Base-by-base conservation (phyloP, 2,329 filamentous ascomycete species). In the Aspergillus sp. region DNA sequence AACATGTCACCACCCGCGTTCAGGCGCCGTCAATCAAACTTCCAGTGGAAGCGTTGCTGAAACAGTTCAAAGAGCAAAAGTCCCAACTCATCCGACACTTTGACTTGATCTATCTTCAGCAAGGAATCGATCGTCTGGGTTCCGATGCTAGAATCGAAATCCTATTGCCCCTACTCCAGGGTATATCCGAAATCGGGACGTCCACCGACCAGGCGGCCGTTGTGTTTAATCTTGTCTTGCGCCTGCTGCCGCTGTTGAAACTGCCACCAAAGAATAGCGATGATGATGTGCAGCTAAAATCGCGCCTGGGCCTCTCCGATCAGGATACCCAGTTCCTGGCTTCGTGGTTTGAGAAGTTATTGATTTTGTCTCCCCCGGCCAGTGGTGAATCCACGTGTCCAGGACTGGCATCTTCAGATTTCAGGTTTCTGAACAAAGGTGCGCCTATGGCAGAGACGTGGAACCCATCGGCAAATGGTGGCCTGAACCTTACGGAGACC, bases 51-150 rank as follows among this genome's bases (percentile, higher is more conserved):
- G 84, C 86, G 14, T 79, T 99, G 16, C 72, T 97, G 50, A 87
- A 91, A 61, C 94, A 97, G 69, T 96, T 95, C 79, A 95, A 95
- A 70, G 83, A 89, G 19, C 84, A 83, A 35, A 79, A 84, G 36
- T 87, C 86, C 11, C 77, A 86, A 1, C 79, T 96, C 35, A 84
- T 99, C 58, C 87, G 90, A 57, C 89, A 95, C 67, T 88, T 96
- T 61, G 92, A 97, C 71, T 76, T 97, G 38, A 80, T 88, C 16
- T 96, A 95, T 67, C 88, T 96, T 35, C 89, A 95, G 65, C 90
- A 95, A 66, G 94, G 93, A 36, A 77, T 89, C 42, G 80, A 80
- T 47, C 79, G 86, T 46, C 70, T 89, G 17, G 76, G 79, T 2
- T 69, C 79, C 10, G 69, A 73, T 49, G 87, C 93, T 40, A 83